These are phyloP conservation scores for Peronospora tabacina DNA, from an alignment of 352 stramenopile genomes.

Conservation along the genomic window DNA sequence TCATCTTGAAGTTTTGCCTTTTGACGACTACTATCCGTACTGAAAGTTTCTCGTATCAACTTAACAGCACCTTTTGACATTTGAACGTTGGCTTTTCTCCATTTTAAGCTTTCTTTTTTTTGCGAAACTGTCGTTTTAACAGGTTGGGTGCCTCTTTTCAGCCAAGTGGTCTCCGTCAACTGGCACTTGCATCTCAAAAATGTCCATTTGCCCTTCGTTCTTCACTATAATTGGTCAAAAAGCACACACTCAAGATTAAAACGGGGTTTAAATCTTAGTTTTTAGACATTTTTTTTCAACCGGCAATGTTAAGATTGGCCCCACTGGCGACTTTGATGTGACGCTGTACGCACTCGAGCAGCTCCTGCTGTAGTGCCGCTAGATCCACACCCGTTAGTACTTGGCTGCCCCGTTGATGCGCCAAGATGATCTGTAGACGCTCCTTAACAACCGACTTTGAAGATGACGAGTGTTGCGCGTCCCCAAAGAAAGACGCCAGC, in stretches of 20 bases:
- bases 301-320: constrained; percentile 86
- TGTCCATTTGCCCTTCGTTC: constrained; percentile 80
- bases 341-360: constrained; percentile 81
- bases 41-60: constrained; percentile 15
- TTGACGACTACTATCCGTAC: constrained; percentile 85
- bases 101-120: constrained; percentile 2
- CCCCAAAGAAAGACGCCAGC: constrained; percentile 66
- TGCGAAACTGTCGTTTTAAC: constrained; percentile 10
- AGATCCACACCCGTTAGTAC: constrained; percentile 81
- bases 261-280: neutral
- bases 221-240: constrained; percentile 50
- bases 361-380: constrained; percentile 64
- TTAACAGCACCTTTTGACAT: neutral
- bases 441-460: constrained; percentile 85
- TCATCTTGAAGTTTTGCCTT: constrained; percentile 71
- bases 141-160: constrained; percentile 11
- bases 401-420: constrained; percentile 78
- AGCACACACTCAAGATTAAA: neutral
- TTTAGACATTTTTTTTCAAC: constrained; percentile 21
- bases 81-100: constrained; percentile 11
- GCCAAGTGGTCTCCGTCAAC: constrained; percentile 45
- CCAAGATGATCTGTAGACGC: constrained; percentile 84
- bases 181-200: constrained; percentile 88
- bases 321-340: constrained; percentile 81
- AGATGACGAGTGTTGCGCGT: constrained; percentile 35